Evolutionary conservation across 2,329 filamentous ascomycete genomes (phyloP), one percentile per base, ranked within the genome.

Genomic region (Tolypocladium tropicale): DNA sequence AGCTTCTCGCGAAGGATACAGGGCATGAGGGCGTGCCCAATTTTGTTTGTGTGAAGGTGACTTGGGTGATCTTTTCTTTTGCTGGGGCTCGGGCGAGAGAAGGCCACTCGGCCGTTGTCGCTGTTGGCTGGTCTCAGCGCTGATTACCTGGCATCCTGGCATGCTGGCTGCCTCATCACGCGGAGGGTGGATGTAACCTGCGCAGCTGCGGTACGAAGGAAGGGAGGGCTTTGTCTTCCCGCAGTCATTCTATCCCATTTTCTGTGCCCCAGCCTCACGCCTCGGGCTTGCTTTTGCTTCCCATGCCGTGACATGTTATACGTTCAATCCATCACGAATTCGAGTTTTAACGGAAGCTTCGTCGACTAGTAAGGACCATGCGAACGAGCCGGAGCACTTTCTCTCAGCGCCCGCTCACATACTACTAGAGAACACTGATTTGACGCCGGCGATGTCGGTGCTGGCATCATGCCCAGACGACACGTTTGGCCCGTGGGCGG

Each of bases 401-500:
- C 23, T 46, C 41, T 46, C 21, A 16, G 3, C 4, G 10, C 28
- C 41, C 2, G 41, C 10, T 2, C 11, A 25, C 41, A 12, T 1
- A 14, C 11, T 23, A 4, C 11, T 23, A 46, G n/a, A n/a, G n/a
- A 43, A 18, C 23, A 18, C 0, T 36, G 12, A 34, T 21, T 36
- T 21, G n/a, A n/a, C n/a, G n/a, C n/a, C 41, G 34, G 30, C 32
- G 33, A 54, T 54, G 53, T 54, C 48, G 25, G 28, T 23, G 11
- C 28, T 25, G 25, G 21, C 48, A 11, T 32, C 53, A 41, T 57
- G 56, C 25, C 49, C 37, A 2, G 56, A 57, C 39, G 34, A 49
- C 33, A 51, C 54, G 16, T 57, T 57, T 46, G 56, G 56, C 21
- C 56, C 56, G 14, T 57, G 56, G 56, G 53, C 53, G 12, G 56